These are phyloP conservation scores for Hymenoscyphus fructigenus DNA, from an alignment of 2,329 filamentous ascomycete genomes.

Conservation along the genomic window DNA sequence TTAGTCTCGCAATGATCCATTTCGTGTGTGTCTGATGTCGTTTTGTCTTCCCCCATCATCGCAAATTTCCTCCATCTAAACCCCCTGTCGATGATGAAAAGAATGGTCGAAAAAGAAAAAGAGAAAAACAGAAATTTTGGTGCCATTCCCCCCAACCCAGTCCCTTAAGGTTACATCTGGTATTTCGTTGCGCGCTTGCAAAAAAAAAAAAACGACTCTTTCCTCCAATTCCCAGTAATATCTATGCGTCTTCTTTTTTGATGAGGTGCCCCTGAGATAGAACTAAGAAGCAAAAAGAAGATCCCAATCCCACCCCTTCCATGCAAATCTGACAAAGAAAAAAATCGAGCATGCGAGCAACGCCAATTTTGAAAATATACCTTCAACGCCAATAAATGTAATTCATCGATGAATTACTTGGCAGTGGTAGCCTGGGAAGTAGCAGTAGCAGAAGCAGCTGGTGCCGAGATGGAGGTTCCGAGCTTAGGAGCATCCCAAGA, in stretches of 20 bases:
- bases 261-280: slow-evolving; percentile 11
- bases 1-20: background rate
- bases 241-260: slow-evolving; percentile 11
- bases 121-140: slow-evolving; percentile 7
- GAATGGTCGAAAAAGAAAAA: background rate
- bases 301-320: slow-evolving; percentile 14
- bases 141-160: background rate
- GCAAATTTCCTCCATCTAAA: too few species aligned
- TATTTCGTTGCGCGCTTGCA: slow-evolving; percentile 10
- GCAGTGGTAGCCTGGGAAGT: slow-evolving; percentile 11
- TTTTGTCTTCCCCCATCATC: background rate
- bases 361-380: slow-evolving; percentile 16
- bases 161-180: slow-evolving; percentile 21
- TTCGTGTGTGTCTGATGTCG: background rate
- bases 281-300: slow-evolving; percentile 11
- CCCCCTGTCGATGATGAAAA: background rate
- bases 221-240: slow-evolving; percentile 11
- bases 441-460: slow-evolving; percentile 19
- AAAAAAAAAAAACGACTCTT: slow-evolving; percentile 13
- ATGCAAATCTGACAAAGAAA: slow-evolving; percentile 23
- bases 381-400: slow-evolving; percentile 15
- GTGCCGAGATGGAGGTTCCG: slow-evolving; percentile 9
- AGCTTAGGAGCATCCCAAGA: slow-evolving; percentile 31
- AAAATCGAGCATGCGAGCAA: slow-evolving; percentile 25
- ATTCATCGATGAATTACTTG: slow-evolving; percentile 8